Evolutionary conservation across 1,139 yeast species (phyloP).

Genomic region (Saccharomyces hybrid): DNA sequence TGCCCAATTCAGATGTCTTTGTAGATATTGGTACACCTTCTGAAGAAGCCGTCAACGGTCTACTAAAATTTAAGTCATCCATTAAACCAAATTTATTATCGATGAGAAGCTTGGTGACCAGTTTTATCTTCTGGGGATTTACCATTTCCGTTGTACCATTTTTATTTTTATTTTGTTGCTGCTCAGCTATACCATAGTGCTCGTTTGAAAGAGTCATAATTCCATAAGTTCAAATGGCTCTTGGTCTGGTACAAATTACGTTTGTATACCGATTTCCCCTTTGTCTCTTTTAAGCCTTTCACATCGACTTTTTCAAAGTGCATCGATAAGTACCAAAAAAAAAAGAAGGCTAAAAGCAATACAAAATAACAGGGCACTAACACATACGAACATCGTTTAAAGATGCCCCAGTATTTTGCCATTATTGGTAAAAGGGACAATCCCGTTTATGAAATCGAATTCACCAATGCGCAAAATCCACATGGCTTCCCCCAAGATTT

Average conservation of each 20-base stretch:
- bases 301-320: background rate
- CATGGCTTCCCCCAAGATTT: constrained; percentile 56
- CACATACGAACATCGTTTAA: background rate
- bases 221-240: background rate
- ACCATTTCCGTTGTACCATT: background rate
- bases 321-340: background rate
- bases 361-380: background rate
- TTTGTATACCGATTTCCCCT: background rate
- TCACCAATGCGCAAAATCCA: constrained; percentile 29
- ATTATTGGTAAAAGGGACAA: constrained; percentile 82
- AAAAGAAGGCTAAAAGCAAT: background rate
- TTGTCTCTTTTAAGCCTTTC: background rate
- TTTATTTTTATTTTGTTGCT: background rate
- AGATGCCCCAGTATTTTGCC: constrained; percentile 75
- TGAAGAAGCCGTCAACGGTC: constrained; percentile 5
- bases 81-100: constrained; percentile 27
- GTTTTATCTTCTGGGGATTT: constrained; percentile 17
- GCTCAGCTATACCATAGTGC: background rate
- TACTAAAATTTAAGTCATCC: constrained; percentile 26
- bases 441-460: constrained; percentile 83
- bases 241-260: background rate
- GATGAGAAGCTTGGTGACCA: constrained; percentile 23
- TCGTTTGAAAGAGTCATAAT: background rate
- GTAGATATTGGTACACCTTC: constrained; percentile 2
- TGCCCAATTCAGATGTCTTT: background rate